Evolutionary conservation across 164 flowering plant species (phyloP).

Genomic region (Akebia trifoliata): DNA sequence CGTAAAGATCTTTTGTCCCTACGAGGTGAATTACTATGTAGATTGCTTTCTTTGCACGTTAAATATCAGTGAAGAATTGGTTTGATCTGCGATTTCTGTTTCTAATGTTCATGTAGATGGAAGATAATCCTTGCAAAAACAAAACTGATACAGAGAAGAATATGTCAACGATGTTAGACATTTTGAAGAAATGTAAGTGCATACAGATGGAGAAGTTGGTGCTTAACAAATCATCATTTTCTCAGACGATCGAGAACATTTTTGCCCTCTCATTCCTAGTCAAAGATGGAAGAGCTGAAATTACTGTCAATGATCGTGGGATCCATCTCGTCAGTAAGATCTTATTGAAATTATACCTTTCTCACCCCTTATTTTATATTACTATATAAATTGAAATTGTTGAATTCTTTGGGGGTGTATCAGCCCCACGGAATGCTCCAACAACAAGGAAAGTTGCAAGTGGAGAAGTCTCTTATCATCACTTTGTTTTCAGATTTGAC

Average conservation of each 20-base stretch:
- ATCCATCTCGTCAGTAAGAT: constrained; percentile 27
- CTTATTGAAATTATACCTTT: background rate
- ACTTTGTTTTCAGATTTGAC: constrained; percentile 17
- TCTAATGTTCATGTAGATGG: constrained; percentile 20
- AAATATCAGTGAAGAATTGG: background rate
- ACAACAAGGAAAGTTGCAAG: constrained; percentile 5
- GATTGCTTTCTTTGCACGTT: background rate
- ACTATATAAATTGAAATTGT: background rate
- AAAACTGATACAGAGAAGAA: constrained; percentile 31
- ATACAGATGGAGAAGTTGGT: constrained; percentile 29
- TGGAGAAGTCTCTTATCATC: constrained; percentile 11
- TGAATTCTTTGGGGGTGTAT: background rate
- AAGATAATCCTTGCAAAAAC: constrained; percentile 10
- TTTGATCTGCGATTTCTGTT: background rate
- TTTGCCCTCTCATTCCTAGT: constrained; percentile 38
- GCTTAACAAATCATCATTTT: constrained; percentile 29
- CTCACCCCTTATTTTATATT: background rate
- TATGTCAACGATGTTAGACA: constrained; percentile 27
- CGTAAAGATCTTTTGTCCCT: constrained; percentile 12
- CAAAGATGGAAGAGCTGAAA: constrained; percentile 30
- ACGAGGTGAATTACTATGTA: constrained; percentile 19
- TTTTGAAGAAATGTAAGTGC: constrained; percentile 22
- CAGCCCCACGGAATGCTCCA: constrained; percentile 20
- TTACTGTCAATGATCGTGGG: constrained; percentile 25
- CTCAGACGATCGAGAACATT: constrained; percentile 35